Base-by-base conservation (phyloP, 768 basidiomycete genomes). In the Daedalea quercina region DNA sequence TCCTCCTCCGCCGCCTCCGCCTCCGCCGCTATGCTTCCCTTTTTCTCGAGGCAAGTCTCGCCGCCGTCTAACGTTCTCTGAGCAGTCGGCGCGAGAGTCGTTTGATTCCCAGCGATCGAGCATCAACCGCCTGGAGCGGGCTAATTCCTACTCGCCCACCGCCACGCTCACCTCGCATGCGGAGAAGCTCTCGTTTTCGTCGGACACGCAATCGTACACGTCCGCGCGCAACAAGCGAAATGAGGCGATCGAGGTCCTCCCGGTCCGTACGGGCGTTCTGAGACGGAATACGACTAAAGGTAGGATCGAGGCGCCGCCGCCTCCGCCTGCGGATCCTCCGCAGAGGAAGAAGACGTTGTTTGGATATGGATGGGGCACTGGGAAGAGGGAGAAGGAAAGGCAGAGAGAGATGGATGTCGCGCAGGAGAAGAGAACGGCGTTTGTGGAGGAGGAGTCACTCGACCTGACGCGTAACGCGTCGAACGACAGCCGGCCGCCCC, bases 361-460 rank as follows among this genome's bases (percentile, higher is more conserved):
- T 76, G 85, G 85, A n/a, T 87, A 85, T 65, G 84, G 84, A 35
- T 84, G 82, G 81, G 84, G 84, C 0, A 48, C 79, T 35, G 84
- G 84, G 42, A 81, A 73, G 70, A 66, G 63, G 52, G 63, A 63
- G 47, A 65, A 65, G 54, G 75, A 73, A 56, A 54, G 69, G 67
- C 33, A 63, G 54, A 53, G 70, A 67, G 65, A 60, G 66, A 62
- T 61, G 50, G 65, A 65, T 31, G 62, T 64, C 17, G 63, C 63
- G 52, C 44, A 59, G 65, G 52, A 34, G 6, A 26, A 26, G 28
- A n/a, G 25, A 28, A 20, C 42, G 33, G 48, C 68, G 68, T 15
- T 56, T 51, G 47, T n/a, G n/a, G n/a, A n/a, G 71, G 53, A 61
- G 55, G 55, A 63, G 63, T 51, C 60, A 55, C 48, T 63, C 59